A percentile compares a stretch with the other conserved stretches of the same genome.
Conservation (phyloP, 345 rosid genomes). For the Hibiscus syriacus region DNA sequence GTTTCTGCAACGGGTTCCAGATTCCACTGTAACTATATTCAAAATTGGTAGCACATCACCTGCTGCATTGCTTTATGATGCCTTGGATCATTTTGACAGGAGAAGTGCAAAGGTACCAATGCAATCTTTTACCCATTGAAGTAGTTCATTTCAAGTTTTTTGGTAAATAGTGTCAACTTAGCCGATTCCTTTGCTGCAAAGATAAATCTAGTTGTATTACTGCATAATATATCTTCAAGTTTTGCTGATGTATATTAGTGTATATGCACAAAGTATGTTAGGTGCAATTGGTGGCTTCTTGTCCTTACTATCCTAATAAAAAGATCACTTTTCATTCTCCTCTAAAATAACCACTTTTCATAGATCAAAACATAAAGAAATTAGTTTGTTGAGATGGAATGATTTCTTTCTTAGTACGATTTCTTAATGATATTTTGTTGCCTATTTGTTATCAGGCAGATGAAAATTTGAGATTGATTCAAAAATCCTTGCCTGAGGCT, state of each 20-base stretch:
- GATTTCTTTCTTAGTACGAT: neutral
- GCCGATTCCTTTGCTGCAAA: neutral
- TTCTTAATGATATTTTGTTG: neutral
- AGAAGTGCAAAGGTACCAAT: conserved; percentile 76
- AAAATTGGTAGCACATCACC: conserved; percentile 97
- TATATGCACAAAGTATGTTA: neutral
- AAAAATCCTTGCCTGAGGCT: conserved; percentile 80
- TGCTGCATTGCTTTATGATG: conserved; percentile 81
- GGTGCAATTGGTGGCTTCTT: neutral
- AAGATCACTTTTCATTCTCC: neutral
- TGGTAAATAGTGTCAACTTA: neutral
- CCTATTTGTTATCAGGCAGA: conserved; percentile 59
- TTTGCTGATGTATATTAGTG: neutral
- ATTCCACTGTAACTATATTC: conserved; percentile 88
- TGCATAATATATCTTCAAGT: neutral
- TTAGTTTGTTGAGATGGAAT: neutral
- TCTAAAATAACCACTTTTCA: neutral
- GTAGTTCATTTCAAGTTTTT: conserved; percentile 3
- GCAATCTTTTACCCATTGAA: neutral
- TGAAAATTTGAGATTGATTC: conserved; percentile 89
- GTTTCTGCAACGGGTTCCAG: conserved; percentile 89
- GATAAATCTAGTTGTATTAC: neutral
- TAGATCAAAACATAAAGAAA: neutral
- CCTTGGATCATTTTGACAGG: conserved; percentile 94
- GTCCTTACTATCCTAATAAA: neutral